Percentiles rank a stretch among this genome's conserved stretches.
These are phyloP conservation scores for Byssoonygena ceratinophila DNA, from an alignment of 2,329 filamentous ascomycete species.

Conservation along the genomic window DNA sequence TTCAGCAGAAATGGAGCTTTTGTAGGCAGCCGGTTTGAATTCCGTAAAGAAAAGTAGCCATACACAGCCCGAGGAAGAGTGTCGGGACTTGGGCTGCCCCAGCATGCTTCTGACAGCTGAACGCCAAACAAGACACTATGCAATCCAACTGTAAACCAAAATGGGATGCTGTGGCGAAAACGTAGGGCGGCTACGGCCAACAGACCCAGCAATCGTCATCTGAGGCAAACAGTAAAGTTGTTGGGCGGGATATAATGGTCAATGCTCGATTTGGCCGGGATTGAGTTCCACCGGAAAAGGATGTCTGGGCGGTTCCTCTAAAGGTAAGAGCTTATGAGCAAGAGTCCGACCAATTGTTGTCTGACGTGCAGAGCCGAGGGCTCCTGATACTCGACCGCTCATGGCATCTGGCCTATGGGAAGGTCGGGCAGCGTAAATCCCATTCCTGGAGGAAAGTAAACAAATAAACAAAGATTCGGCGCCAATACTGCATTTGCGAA, in stretches of 20 bases:
- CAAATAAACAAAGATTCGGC: not conserved
- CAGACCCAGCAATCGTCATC: no score
- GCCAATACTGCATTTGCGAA: not conserved
- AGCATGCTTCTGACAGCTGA: no score
- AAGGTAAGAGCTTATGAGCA: no score
- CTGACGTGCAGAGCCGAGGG: no score
- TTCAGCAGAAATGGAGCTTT: not conserved
- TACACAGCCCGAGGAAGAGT: not conserved
- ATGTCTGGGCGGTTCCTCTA: no score
- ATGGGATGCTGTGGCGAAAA: not conserved
- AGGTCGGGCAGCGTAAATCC: not conserved
- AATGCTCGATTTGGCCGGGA: no score
- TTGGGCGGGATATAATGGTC: no score
- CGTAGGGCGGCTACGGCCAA: not conserved
- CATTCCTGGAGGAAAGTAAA: not conserved
- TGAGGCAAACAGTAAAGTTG: no score
- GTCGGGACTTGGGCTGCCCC: not conserved
- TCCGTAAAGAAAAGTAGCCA: not conserved
- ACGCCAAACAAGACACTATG: no score
- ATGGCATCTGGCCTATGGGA: not conserved
- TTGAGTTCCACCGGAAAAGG: no score
- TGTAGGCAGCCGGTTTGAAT: not conserved
- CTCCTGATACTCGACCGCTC: not conserved
- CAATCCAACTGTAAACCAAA: no score
- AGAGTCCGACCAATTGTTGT: no score